Base-by-base conservation (phyloP, 306 rosid species). In the Mimosa bimucronata region DNA sequence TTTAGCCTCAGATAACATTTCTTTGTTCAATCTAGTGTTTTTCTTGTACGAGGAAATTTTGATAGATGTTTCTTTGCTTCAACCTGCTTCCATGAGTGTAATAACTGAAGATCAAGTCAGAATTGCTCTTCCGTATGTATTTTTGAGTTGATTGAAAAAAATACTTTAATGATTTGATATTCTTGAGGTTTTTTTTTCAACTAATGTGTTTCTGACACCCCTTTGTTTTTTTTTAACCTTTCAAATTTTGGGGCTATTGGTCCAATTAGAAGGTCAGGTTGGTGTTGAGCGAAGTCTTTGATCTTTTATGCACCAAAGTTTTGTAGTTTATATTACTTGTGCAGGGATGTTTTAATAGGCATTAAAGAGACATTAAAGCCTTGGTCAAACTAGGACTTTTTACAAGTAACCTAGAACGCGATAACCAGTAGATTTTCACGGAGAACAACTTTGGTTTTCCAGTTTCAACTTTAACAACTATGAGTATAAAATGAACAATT, bases 31-130 rank as follows among this genome's bases (percentile, higher is more conserved):
- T 67, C 16, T 26, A 34, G 9, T 66, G 15, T 9, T 3, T 74
- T 37, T 18, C 30, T 44, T 69, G 60, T 45, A 61, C 30, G 64
- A 76, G n/a, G 31, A 77, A 44, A 21, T 14, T 83, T 66, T 78
- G n/a, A 55, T 53, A 21, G 6, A 41, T 73, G 72, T 19, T 73
- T 52, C 29, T 73, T 65, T 34, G 71, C 23, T 55, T 65, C 81
- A 81, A 81, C 16, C 11, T 69, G 46, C 75, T 74, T 15, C 38
- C 3, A 28, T 14, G 10, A 64, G 31, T 29, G 53, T 16, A 48
- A 23, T 25, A 6, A 1, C 41, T 64, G 28, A 30, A 14, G 38
- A 62, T 19, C n/a, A 53, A 53, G 21, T 50, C 57, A 50, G 19
- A 18, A 18, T 18, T 16, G 9, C 21, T 18, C 6, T 19, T 50